These are phyloP conservation scores for Inosperma sp. DNA, from an alignment of 768 basidiomycete species.

Conservation along the genomic window DNA sequence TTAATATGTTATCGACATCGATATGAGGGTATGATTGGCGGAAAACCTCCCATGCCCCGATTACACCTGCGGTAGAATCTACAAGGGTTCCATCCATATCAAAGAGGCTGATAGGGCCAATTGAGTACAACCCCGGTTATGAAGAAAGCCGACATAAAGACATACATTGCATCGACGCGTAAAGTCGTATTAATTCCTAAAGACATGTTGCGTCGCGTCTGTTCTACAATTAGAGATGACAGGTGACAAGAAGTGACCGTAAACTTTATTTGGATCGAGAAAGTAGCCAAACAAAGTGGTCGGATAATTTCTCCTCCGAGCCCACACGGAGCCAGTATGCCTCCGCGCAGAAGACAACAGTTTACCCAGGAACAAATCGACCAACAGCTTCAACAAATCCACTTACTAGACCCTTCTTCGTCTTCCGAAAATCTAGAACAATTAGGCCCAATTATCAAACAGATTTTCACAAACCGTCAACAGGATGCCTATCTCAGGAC, in stretches of 20 bases:
- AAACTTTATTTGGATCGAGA: too few relatives aligned
- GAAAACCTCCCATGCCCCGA: slow-evolving; percentile 81
- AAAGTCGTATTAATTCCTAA: slow-evolving; percentile 20
- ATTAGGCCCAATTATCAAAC: slow-evolving; percentile 91
- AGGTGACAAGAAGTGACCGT: too few relatives aligned
- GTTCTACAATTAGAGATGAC: too few relatives aligned
- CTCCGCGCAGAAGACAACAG: slow-evolving; percentile 67
- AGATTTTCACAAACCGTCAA: slow-evolving; percentile 81
- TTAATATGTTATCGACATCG: slow-evolving; percentile 56
- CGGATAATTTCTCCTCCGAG: slow-evolving; percentile 24
- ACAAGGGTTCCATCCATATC: slow-evolving; percentile 84
- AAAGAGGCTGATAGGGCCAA: slow-evolving; percentile 48
- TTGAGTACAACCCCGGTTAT: slow-evolving; percentile 18
- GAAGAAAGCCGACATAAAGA: slow-evolving; percentile 11
- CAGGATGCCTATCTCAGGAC: slow-evolving; percentile 88
- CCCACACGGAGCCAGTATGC: slow-evolving; percentile 45
- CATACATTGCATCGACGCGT: slow-evolving; percentile 43
- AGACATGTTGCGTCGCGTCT: background rate
- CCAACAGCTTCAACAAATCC: slow-evolving; percentile 88
- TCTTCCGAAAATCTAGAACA: slow-evolving; percentile 94
- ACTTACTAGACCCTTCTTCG: slow-evolving; percentile 81
- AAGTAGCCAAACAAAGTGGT: slow-evolving; percentile 38
- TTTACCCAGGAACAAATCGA: slow-evolving; percentile 84
- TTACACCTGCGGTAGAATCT: slow-evolving; percentile 79
- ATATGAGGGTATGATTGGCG: slow-evolving; percentile 62